phyloP scores from a whole-genome alignment of 352 stramenopile species.

The Phytophthora boehmeriae region DNA sequence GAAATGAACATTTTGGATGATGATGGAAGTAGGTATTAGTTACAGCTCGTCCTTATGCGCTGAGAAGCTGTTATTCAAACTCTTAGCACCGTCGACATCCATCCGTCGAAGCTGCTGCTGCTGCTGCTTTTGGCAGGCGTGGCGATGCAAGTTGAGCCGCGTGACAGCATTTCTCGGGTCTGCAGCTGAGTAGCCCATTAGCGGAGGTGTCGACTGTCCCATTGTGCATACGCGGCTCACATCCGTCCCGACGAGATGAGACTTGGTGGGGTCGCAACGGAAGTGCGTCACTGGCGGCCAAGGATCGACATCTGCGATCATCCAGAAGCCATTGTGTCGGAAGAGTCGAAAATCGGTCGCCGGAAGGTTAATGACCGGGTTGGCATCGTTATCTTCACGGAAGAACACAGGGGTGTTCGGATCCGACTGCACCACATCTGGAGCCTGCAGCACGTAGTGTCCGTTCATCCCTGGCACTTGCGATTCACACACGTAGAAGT shows the following conservation, averaged over 20 bases:
- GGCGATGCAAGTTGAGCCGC: conserved; percentile 32
- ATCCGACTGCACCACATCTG: conserved; percentile 37
- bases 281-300: conserved; percentile 68
- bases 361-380: background rate
- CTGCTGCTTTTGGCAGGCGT: conserved; percentile 16
- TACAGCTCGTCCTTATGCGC: conserved; percentile 42
- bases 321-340: conserved; percentile 69
- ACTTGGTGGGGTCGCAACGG: conserved; percentile 64
- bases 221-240: conserved; percentile 31
- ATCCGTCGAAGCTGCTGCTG: conserved; percentile 1
- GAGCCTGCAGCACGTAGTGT: conserved; percentile 45
- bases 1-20: background rate
- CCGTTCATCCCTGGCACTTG: conserved; percentile 55
- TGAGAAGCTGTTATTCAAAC: conserved; percentile 19
- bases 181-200: conserved; percentile 46
- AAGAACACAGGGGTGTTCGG: conserved; percentile 47
- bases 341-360: conserved; percentile 58
- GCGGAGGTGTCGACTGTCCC: conserved; percentile 40
- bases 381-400: conserved; percentile 42
- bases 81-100: background rate
- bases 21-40: background rate
- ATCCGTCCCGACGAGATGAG: conserved; percentile 29
- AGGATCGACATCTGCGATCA: conserved; percentile 58
- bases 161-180: conserved; percentile 10
- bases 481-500: conserved; percentile 68